These are phyloP conservation scores for Neospora caninum DNA, from an alignment of 169 alveolate genomes.

Conservation along the genomic window DNA sequence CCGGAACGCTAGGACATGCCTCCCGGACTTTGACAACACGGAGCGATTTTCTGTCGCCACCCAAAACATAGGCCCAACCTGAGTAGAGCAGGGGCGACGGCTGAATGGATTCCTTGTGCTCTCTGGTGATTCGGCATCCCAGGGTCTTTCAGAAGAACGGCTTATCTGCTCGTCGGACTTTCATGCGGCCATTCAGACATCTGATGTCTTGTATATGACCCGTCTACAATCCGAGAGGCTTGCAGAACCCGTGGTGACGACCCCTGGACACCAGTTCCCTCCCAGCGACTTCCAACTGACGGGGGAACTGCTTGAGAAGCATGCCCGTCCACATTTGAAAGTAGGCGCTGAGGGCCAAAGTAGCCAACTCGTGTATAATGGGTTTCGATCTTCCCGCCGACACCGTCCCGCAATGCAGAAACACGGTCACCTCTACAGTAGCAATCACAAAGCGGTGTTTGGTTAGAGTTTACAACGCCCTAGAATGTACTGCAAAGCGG, in stretches of 20 bases:
- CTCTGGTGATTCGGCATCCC: background rate
- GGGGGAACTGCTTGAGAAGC: conserved; percentile 65
- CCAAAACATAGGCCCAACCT: background rate
- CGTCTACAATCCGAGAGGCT: conserved; percentile 83
- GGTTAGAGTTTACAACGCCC: too few relatives aligned
- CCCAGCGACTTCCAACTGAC: conserved; percentile 48
- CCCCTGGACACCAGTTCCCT: background rate
- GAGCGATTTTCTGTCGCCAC: background rate
- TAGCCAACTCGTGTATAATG: too few relatives aligned
- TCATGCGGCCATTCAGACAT: background rate
- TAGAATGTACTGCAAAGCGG: too few relatives aligned
- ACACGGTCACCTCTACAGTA: too few relatives aligned
- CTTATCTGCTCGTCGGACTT: background rate
- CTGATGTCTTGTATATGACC: conserved; percentile 84
- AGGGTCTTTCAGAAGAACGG: background rate
- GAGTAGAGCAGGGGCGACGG: background rate
- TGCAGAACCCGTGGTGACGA: conserved; percentile 31
- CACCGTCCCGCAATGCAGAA: too few relatives aligned
- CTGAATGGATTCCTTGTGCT: background rate
- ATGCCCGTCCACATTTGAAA: conserved; percentile 66
- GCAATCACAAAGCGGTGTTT: too few relatives aligned
- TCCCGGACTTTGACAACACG: too few relatives aligned
- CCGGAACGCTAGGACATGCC: too few relatives aligned
- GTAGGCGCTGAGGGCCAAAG: background rate
- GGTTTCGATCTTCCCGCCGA: too few relatives aligned